Base-by-base conservation (phyloP, 208 protist species). In the Leishmania major region DNA sequence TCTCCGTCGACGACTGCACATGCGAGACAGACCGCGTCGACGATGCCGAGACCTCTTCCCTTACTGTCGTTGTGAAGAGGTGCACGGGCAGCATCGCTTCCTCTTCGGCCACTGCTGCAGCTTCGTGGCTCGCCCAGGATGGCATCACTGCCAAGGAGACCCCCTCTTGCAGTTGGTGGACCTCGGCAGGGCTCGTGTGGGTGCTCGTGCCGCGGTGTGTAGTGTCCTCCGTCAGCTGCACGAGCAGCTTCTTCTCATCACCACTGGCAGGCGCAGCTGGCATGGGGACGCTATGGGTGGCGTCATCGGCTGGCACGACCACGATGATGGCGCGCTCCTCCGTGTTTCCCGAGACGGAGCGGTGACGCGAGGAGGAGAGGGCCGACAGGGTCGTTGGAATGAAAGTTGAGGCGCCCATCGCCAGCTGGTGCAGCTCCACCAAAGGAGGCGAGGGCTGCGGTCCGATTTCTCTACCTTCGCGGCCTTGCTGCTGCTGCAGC, bases 361-460 rank as follows among this genome's bases (percentile, higher is more conserved):
- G 69, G 11, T 53, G 15, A 7, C 40, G 31, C 22, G 37, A 22
- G 57, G 73, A 35, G 53, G 51, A 45, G 73, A 45, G 47, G 15
- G n/a, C n/a, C 73, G 73, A 62, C 53, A 31, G 25, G 73, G 73
- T 7, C 51, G 51, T 6, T 2, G 62, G 47, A 7, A 45, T 59
- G 51, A 43, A 10, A 1, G 51, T 19, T 31, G 53, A 6, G 53
- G n/a, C 25, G 49, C 15, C 19, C 49, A 3, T 35, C 3, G 6
- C 35, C 45, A 84, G 47, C 55, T 75, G 57, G 49, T 67, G 64
- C 51, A 62, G 28, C 28, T n/a, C 53, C 35, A 57, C 57, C 35
- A 70, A 53, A 47, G 69, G 40, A 11, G 25, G 40, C 22, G 43
- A 49, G 28, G 69, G 31, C 25, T 49, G 40, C 43, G 1, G 43